These are phyloP conservation scores for Trifolium subterraneum DNA, from an alignment of 306 rosid genomes.

Conservation along the genomic window DNA sequence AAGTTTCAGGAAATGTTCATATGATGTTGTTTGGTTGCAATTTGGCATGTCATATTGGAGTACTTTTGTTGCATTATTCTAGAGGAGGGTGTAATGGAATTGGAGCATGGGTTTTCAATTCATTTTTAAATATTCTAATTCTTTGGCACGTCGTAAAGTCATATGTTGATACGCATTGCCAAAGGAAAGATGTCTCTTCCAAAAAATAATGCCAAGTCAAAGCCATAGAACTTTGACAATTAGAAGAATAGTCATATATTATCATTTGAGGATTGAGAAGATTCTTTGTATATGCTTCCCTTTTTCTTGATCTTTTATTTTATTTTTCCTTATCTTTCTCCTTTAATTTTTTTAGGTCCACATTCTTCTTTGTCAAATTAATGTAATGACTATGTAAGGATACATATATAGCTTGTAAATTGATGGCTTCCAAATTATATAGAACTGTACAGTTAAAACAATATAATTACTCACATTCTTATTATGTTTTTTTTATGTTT, in stretches of 20 bases:
- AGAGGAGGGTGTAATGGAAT: slow-evolving; percentile 90
- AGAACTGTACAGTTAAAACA: too few relatives aligned
- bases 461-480: too few relatives aligned
- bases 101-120: slow-evolving; percentile 75
- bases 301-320: not conserved
- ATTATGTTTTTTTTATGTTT: too few relatives aligned
- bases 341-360: not conserved
- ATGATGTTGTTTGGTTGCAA: slow-evolving; percentile 52
- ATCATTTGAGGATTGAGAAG: not conserved
- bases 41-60: slow-evolving; percentile 66
- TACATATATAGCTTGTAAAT: not conserved
- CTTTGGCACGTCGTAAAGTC: slow-evolving; percentile 58
- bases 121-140: slow-evolving; percentile 57
- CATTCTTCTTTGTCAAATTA: not conserved
- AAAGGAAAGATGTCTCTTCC: not conserved
- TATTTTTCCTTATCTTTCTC: not conserved
- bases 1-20: slow-evolving; percentile 51
- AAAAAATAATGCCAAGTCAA: slow-evolving; percentile 3
- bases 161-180: slow-evolving; percentile 40
- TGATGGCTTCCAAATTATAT: not conserved
- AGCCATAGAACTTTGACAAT: not conserved
- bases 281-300: not conserved
- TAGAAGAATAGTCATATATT: not conserved
- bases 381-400: not conserved
- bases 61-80: slow-evolving; percentile 56